Conservation (phyloP, 148 eudicot species). For the Chenopodium berlandieri region DNA sequence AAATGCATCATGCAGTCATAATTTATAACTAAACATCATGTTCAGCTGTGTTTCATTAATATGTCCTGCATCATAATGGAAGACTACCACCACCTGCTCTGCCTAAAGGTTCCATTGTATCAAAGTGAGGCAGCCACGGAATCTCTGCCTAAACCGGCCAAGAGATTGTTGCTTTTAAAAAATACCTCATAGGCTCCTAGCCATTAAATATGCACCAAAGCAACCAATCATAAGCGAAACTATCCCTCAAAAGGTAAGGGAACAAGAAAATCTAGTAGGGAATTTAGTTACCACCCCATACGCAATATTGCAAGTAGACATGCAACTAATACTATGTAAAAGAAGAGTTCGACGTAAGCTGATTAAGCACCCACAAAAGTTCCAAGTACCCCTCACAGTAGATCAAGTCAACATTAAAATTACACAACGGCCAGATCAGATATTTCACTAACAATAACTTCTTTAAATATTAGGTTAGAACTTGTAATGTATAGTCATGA, state of each 20-base stretch:
- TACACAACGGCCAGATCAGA: not conserved
- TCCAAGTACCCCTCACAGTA: not conserved
- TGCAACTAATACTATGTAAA: not conserved
- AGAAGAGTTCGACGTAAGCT: not conserved
- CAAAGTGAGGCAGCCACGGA: not conserved
- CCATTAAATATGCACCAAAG: not conserved
- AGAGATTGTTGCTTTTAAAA: not conserved
- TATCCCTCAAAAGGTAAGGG: not conserved
- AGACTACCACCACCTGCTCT: not conserved
- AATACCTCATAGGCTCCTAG: not conserved
- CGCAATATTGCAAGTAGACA: not conserved
- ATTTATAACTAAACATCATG: not conserved
- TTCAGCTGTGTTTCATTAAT: not conserved
- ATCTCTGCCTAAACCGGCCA: not conserved
- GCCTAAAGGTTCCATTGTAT: not conserved
- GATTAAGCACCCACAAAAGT: not conserved
- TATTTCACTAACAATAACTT: not conserved
- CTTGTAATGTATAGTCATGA: not conserved
- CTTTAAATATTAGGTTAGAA: not conserved
- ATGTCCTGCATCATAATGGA: not conserved
- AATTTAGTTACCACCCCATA: not conserved
- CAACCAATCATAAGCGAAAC: not conserved
- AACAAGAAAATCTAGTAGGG: not conserved
- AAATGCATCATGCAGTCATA: not conserved
- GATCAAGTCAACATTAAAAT: not conserved